Conservation (phyloP, 257 asterid species). For the Plectranthus barbatus region DNA sequence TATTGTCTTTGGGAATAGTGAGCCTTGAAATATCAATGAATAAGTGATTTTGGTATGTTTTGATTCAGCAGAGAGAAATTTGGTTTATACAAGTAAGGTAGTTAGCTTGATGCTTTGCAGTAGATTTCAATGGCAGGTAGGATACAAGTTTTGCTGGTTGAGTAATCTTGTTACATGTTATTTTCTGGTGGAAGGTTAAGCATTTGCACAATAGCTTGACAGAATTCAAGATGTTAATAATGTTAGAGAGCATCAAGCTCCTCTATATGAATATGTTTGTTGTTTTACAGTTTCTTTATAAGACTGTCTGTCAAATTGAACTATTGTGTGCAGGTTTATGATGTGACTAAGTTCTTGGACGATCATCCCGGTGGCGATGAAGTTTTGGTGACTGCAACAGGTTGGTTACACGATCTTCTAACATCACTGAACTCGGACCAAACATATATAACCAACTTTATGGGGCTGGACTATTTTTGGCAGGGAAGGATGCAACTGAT, state of each 20-base stretch:
- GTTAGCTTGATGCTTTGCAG: not conserved
- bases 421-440: not conserved
- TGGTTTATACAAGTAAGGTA: too few species aligned
- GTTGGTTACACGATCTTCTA: slow-evolving; percentile 39
- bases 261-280: not conserved
- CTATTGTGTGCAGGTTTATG: slow-evolving; percentile 47
- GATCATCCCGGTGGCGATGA: slow-evolving; percentile 98
- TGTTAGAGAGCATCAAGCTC: too few species aligned
- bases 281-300: not conserved
- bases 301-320: not conserved
- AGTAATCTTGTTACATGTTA: too few species aligned
- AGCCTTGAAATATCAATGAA: not conserved
- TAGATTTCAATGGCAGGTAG: too few species aligned
- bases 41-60: not conserved
- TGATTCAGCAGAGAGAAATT: not conserved
- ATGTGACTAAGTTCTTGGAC: slow-evolving; percentile 79
- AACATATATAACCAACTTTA: not conserved
- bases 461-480: not conserved
- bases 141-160: too few species aligned
- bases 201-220: too few species aligned
- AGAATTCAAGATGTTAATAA: too few species aligned
- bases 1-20: not conserved
- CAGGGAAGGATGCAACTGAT: slow-evolving; percentile 82
- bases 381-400: slow-evolving; percentile 73
- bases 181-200: too few species aligned